A percentile compares a stretch with the other conserved stretches of the same genome.
phyloP scores from a whole-genome alignment of 768 basidiomycete genomes.

The Macrolepiota albuminosa region DNA sequence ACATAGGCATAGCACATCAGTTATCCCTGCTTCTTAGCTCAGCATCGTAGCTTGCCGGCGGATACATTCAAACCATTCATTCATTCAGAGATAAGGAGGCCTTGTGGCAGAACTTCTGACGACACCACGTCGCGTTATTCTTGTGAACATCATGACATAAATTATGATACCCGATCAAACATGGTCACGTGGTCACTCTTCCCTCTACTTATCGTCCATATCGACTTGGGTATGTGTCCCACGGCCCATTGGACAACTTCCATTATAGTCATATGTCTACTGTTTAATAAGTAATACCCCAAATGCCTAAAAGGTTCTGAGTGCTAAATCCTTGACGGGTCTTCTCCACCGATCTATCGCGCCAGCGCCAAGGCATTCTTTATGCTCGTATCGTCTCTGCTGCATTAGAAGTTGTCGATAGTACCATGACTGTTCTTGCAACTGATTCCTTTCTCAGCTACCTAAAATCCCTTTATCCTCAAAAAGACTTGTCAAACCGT shows the following conservation, averaged over 20 bases:
- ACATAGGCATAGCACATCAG: no score
- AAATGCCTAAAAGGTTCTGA: neutral
- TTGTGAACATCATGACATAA: no score
- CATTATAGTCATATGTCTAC: no score
- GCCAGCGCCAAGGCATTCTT: no score
- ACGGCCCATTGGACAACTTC: neutral
- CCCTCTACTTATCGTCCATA: neutral
- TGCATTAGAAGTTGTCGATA: neutral
- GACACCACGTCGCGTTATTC: no score
- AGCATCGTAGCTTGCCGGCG: no score
- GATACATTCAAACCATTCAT: no score
- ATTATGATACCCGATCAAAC: no score
- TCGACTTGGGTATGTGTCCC: neutral
- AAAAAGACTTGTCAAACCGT: constrained; percentile 11
- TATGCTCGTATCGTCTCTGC: neutral
- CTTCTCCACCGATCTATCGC: neutral
- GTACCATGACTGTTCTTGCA: constrained; percentile 20
- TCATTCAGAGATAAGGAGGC: no score
- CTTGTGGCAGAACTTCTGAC: no score
- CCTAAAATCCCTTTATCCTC: constrained; percentile 46
- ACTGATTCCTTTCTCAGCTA: constrained; percentile 26
- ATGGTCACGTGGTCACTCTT: neutral
- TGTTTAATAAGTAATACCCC: no score
- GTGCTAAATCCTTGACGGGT: neutral
- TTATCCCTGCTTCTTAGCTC: no score